Percentiles rank a stretch among this genome's conserved stretches.
These are phyloP conservation scores for Ceratocystis alfenasii DNA, from an alignment of 2,329 filamentous ascomycete genomes.

Conservation along the genomic window DNA sequence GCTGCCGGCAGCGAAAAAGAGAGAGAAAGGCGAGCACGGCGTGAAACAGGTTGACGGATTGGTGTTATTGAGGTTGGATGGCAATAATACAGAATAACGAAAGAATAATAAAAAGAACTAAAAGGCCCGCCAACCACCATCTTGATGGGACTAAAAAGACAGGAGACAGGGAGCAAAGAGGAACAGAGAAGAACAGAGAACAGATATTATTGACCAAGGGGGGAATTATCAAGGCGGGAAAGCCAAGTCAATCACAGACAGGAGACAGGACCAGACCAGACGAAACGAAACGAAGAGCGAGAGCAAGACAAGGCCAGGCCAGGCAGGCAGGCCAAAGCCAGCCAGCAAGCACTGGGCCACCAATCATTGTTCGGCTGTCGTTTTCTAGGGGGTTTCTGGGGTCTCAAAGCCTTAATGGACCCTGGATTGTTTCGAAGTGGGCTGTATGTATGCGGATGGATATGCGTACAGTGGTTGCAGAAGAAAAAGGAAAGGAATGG, in stretches of 20 bases:
- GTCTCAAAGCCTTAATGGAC: not conserved
- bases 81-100: not conserved
- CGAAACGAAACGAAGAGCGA: conserved; percentile 18
- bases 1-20: not conserved
- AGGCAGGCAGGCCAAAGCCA: not conserved
- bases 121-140: not conserved
- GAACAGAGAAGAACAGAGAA: not conserved
- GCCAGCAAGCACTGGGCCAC: conserved; percentile 5
- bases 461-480: conserved; percentile 10
- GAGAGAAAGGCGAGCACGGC: not conserved
- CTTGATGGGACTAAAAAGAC: not conserved
- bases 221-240: not conserved
- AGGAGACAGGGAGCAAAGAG: not conserved
- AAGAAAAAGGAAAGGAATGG: conserved; percentile 1
- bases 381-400: not conserved
- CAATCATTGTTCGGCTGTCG: not conserved
- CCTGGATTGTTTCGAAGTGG: conserved; percentile 1
- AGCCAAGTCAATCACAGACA: conserved; percentile 12
- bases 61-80: not conserved
- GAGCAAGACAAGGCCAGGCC: conserved; percentile 11
- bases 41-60: no score
- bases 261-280: conserved; percentile 8
- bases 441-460: not conserved
- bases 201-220: conserved; percentile 4
- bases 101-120: not conserved